Evolutionary conservation across 345 rosid species (phyloP).

Genomic region (Boechera divaricarpa): DNA sequence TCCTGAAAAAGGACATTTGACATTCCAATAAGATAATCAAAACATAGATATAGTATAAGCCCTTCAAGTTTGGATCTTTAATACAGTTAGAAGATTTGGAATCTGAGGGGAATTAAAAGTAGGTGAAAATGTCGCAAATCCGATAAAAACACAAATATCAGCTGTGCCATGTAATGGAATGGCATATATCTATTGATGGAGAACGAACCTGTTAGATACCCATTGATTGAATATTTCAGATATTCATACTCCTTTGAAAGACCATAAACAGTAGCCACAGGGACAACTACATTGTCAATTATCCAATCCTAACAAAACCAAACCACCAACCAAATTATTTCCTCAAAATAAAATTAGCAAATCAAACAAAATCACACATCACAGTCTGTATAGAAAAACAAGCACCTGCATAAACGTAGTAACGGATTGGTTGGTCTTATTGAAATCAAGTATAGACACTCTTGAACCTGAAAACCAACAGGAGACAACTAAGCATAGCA

Average conservation of each 20-base stretch:
- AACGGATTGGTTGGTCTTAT: constrained; percentile 61
- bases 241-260: constrained; percentile 77
- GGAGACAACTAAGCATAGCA: constrained; percentile 3
- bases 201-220: constrained; percentile 72
- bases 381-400: not conserved
- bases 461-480: constrained; percentile 59
- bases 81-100: not conserved
- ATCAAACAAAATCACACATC: not conserved
- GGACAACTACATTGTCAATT: constrained; percentile 82
- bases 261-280: constrained; percentile 74
- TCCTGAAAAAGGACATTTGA: constrained; percentile 49
- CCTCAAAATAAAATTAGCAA: not conserved
- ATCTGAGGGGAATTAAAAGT: not conserved
- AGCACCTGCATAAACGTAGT: constrained; percentile 72
- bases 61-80: not conserved
- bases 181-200: not conserved
- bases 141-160: not conserved
- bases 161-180: not conserved
- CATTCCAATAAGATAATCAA: constrained; percentile 9
- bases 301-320: constrained; percentile 69
- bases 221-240: constrained; percentile 75
- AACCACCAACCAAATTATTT: constrained; percentile 23
- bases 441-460: constrained; percentile 82
- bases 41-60: not conserved
- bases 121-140: not conserved